These are phyloP conservation scores for Noccaea bulbosa DNA, from an alignment of 345 rosid genomes.

Conservation along the genomic window DNA sequence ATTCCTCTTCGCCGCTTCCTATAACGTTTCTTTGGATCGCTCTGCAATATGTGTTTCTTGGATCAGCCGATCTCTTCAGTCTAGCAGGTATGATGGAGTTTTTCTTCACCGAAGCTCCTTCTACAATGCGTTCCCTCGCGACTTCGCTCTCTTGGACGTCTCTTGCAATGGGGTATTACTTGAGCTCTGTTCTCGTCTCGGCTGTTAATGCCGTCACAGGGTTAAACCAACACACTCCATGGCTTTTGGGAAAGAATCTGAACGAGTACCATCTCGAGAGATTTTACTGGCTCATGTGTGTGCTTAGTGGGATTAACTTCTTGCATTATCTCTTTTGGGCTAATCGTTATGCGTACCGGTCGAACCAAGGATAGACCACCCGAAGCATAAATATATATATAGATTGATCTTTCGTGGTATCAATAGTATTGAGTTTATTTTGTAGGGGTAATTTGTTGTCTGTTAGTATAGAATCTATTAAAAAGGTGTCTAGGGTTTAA, in stretches of 20 bases:
- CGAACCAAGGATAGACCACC: constrained; percentile 40
- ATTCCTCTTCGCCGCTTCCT: constrained; percentile 60
- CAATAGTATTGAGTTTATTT: neutral
- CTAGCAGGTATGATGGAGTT: constrained; percentile 94
- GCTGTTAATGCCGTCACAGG: constrained; percentile 58
- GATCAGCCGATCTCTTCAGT: constrained; percentile 95
- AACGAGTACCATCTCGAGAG: constrained; percentile 82
- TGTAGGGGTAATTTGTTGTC: neutral
- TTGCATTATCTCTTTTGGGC: constrained; percentile 88
- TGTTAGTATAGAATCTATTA: constrained; percentile 1
- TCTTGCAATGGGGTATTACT: constrained; percentile 87
- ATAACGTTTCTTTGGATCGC: constrained; percentile 90
- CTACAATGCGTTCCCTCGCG: constrained; percentile 84
- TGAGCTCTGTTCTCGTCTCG: constrained; percentile 79
- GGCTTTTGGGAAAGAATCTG: constrained; percentile 78
- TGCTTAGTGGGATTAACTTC: constrained; percentile 69
- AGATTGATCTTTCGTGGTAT: neutral
- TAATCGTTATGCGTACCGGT: constrained; percentile 61
- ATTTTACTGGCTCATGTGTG: constrained; percentile 88
- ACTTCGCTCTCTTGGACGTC: constrained; percentile 96
- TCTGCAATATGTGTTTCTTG: constrained; percentile 82
- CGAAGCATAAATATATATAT: neutral
- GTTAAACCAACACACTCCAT: constrained; percentile 49
- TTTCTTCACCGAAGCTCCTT: constrained; percentile 87
- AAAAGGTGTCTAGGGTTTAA: constrained; percentile 8